Evolutionary conservation across 2,329 filamentous ascomycete genomes (phyloP).

Genomic region (Aspergillus sergii): DNA sequence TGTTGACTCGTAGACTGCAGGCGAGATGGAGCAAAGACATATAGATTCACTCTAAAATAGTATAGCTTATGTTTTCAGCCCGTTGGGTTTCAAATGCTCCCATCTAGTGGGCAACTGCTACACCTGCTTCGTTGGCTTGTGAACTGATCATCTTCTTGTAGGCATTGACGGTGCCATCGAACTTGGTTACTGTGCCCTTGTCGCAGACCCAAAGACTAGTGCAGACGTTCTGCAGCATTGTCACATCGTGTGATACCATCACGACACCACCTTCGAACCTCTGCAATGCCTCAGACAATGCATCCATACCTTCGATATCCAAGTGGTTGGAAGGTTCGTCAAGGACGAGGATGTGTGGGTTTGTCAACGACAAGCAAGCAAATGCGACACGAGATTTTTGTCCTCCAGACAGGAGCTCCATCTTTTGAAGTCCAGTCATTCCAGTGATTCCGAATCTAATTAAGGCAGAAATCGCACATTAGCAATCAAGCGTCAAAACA

Average conservation of each 20-base stretch:
- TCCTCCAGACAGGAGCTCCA: slow-evolving; percentile 90
- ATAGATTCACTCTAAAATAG: too few relatives aligned
- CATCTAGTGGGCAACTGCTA: slow-evolving; percentile 54
- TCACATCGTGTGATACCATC: slow-evolving; percentile 99
- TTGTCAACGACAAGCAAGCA: slow-evolving; percentile 88
- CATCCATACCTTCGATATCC: slow-evolving; percentile 99
- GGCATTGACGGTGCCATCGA: slow-evolving; percentile 88
- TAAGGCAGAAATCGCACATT: background rate
- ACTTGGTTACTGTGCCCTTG: slow-evolving; percentile 90
- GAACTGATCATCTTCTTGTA: slow-evolving; percentile 97
- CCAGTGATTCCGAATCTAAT: slow-evolving; percentile 72
- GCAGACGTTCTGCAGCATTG: slow-evolving; percentile 96
- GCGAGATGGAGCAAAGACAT: background rate
- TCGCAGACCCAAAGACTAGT: slow-evolving; percentile 96
- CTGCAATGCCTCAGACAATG: slow-evolving; percentile 78
- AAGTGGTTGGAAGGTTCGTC: slow-evolving; percentile 98
- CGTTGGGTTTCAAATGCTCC: slow-evolving; percentile 3
- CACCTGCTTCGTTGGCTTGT: slow-evolving; percentile 84
- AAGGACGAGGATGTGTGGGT: slow-evolving; percentile 95
- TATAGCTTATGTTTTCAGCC: background rate
- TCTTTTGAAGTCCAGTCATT: slow-evolving; percentile 94
- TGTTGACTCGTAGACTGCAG: background rate
- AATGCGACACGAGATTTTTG: slow-evolving; percentile 98
- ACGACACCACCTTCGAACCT: slow-evolving; percentile 92
- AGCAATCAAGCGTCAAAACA: background rate